Evolutionary conservation across 768 basidiomycete genomes (phyloP).

Genomic region (Daedaleopsis sinensis): DNA sequence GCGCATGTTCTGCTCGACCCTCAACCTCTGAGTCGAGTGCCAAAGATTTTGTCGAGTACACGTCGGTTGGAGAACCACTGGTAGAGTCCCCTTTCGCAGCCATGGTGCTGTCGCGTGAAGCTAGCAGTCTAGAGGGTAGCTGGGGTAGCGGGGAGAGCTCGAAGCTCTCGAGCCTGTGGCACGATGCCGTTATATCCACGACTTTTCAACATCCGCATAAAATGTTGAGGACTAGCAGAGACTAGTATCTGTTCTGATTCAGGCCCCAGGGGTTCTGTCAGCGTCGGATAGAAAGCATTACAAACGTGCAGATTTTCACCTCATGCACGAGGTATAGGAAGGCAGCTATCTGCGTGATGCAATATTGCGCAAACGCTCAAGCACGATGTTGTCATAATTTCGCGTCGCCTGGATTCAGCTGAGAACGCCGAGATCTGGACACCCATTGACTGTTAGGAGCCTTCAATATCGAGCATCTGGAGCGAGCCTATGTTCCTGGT

Average conservation of each 20-base stretch:
- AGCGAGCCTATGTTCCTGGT: too few species aligned
- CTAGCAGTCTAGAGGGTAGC: background rate
- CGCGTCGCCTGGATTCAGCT: too few species aligned
- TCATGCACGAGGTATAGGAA: background rate
- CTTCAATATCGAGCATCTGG: too few species aligned
- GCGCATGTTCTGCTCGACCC: slow-evolving; percentile 12
- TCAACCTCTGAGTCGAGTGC: slow-evolving; percentile 10
- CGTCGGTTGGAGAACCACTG: background rate
- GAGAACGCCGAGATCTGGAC: too few species aligned
- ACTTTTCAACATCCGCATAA: too few species aligned
- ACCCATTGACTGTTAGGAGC: too few species aligned
- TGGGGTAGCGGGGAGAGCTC: slow-evolving; percentile 5
- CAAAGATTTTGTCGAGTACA: slow-evolving; percentile 12
- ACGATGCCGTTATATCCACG: too few species aligned
- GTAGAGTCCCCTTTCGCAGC: slow-evolving; percentile 6
- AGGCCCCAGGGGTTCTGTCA: too few species aligned
- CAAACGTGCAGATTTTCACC: background rate
- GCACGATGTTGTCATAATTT: slow-evolving; percentile 6
- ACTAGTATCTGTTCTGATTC: too few species aligned
- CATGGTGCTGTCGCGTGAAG: slow-evolving; percentile 9
- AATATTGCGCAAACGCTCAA: slow-evolving; percentile 16
- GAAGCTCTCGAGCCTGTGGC: background rate
- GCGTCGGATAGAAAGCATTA: background rate
- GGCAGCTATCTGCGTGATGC: slow-evolving; percentile 11
- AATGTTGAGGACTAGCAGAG: too few species aligned